phyloP scores from a whole-genome alignment of 768 basidiomycete genomes.

The Kwoniella dejecticola region DNA sequence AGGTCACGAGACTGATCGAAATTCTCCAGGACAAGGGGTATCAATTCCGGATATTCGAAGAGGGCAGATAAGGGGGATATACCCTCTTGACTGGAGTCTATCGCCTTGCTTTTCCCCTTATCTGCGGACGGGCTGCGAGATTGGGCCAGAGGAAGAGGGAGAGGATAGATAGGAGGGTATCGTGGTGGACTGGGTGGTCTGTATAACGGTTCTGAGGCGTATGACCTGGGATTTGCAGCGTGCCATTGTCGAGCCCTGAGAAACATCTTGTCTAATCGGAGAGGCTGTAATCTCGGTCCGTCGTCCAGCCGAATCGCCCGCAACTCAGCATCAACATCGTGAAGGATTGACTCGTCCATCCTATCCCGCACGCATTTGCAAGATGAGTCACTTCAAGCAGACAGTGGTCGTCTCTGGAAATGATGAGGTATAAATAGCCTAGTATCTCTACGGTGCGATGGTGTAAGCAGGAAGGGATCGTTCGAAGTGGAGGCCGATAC shows the following conservation, averaged over 20 bases:
- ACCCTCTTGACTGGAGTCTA: background rate
- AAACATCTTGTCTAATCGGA: conserved; percentile 46
- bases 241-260: conserved; percentile 35
- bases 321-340: conserved; percentile 31
- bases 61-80: conserved; percentile 34
- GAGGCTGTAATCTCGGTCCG: conserved; percentile 25
- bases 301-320: conserved; percentile 37
- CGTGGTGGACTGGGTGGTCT: conserved; percentile 37
- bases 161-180: conserved; percentile 25
- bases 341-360: conserved; percentile 26
- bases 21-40: conserved; percentile 34
- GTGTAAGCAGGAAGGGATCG: background rate
- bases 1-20: conserved; percentile 46
- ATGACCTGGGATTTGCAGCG: conserved; percentile 8
- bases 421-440: no score
- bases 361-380: no score
- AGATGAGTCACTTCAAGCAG: no score
- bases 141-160: conserved; percentile 27
- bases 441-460: conserved; percentile 8
- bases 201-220: conserved; percentile 10
- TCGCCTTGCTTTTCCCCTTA: conserved; percentile 1
- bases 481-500: background rate
- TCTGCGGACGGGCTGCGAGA: background rate
- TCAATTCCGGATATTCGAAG: conserved; percentile 42
- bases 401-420: no score